Conservation (phyloP, 331 rosid genomes). For the Telfairia occidentalis region DNA sequence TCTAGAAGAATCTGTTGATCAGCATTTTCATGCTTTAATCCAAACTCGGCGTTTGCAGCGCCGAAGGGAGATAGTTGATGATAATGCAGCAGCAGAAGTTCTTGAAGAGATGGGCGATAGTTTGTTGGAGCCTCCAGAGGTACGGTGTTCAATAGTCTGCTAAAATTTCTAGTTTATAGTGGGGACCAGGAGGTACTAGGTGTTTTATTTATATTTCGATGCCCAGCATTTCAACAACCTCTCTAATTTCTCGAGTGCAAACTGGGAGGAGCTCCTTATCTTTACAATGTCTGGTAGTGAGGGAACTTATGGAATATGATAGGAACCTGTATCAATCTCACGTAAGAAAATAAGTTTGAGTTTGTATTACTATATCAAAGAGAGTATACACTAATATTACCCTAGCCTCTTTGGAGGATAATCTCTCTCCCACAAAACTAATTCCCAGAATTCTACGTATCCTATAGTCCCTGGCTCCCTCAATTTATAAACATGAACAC, state of each 20-base stretch:
- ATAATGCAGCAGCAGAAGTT: slow-evolving; percentile 73
- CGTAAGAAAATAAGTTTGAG: not conserved
- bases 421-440: not conserved
- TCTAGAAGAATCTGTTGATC: slow-evolving; percentile 97
- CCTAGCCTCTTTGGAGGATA: not conserved
- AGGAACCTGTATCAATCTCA: not conserved
- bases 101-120: slow-evolving; percentile 86
- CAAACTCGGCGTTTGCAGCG: slow-evolving; percentile 95
- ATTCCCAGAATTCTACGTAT: not conserved
- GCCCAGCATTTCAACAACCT: not conserved
- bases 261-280: not conserved
- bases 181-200: not conserved
- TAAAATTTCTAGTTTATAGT: not conserved
- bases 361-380: not conserved
- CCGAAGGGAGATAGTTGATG: slow-evolving; percentile 81
- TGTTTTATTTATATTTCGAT: not conserved
- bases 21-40: slow-evolving; percentile 79
- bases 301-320: not conserved
- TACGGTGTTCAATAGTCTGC: slow-evolving; percentile 18
- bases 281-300: not conserved
- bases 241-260: not conserved
- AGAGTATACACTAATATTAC: not conserved
- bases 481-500: not conserved
- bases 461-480: not conserved
- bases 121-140: slow-evolving; percentile 94